Evolutionary conservation across 1,284 basidiomycete species (phyloP).

Genomic region (Pyrrhoderma lamaoense): DNA sequence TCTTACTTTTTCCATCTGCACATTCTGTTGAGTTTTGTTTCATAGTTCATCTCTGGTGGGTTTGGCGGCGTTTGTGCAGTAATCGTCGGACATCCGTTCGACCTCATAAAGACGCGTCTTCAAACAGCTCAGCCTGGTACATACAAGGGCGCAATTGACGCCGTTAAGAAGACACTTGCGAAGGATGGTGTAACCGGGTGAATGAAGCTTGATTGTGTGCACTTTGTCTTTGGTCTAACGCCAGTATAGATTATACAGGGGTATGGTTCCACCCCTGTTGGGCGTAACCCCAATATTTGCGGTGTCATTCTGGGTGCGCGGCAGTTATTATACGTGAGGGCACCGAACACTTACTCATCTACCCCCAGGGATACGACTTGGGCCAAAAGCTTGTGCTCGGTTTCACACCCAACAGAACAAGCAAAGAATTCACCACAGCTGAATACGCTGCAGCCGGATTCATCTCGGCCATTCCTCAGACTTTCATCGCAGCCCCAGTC

Average conservation of each 20-base stretch:
- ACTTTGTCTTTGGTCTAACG: neutral
- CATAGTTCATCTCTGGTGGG: slow-evolving; percentile 43
- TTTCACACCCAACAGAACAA: slow-evolving; percentile 61
- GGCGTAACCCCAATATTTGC: slow-evolving; percentile 99
- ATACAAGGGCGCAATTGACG: slow-evolving; percentile 92
- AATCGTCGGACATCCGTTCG: slow-evolving; percentile 84
- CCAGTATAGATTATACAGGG: slow-evolving; percentile 76
- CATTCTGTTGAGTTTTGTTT: neutral
- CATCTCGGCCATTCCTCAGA: slow-evolving; percentile 90
- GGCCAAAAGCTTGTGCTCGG: slow-evolving; percentile 86
- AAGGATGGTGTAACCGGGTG: slow-evolving; percentile 88
- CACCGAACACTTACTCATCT: neutral
- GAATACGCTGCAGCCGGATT: slow-evolving; percentile 94
- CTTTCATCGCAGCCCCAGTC: slow-evolving; percentile 88
- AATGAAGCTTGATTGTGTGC: slow-evolving; percentile 19
- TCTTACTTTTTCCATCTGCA: neutral
- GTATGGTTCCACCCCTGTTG: slow-evolving; percentile 91
- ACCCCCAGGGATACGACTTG: slow-evolving; percentile 81
- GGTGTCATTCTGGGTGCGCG: slow-evolving; percentile 89
- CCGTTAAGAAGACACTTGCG: slow-evolving; percentile 84
- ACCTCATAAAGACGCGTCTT: slow-evolving; percentile 92
- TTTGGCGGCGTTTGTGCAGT: slow-evolving; percentile 51
- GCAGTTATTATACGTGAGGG: neutral
- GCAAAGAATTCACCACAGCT: slow-evolving; percentile 56
- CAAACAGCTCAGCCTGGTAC: slow-evolving; percentile 89